Evolutionary conservation across 2,329 filamentous ascomycete species (phyloP).

Genomic region (Penicillium hesseltinei): DNA sequence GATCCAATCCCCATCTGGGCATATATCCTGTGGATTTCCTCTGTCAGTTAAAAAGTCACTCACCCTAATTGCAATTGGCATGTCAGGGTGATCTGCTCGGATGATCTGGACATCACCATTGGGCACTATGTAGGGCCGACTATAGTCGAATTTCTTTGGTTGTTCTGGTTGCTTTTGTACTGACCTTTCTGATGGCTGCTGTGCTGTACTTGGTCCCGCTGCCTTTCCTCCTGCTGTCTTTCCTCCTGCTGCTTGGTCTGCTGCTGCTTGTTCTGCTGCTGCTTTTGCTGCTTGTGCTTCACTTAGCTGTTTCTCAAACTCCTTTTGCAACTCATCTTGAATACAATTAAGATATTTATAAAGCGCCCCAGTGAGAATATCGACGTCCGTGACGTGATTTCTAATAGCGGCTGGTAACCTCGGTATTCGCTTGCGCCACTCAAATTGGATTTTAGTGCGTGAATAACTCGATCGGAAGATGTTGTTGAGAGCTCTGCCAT

Average conservation of each 20-base stretch:
- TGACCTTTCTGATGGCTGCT: not conserved
- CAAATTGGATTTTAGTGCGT: not conserved
- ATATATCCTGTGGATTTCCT: not conserved
- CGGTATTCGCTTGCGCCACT: not conserved
- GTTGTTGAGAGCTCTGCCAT: not conserved
- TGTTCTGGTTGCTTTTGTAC: no score
- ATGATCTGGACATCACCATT: not conserved
- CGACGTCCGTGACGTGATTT: not conserved
- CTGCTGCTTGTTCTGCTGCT: no score
- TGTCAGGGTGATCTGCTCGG: not conserved
- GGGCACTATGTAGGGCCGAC: not conserved
- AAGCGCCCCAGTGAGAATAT: not conserved
- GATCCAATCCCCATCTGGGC: not conserved
- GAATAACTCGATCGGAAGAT: not conserved
- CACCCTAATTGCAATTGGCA: not conserved
- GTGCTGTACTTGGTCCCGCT: not conserved
- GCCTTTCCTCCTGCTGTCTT: not conserved
- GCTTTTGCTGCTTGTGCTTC: no score
- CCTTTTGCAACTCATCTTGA: not conserved
- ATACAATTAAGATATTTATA: not conserved
- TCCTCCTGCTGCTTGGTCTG: no score
- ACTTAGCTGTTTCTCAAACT: not conserved
- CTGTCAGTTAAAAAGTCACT: not conserved
- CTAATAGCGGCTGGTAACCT: not conserved
- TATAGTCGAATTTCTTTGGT: not conserved